Evolutionary conservation across 129 eudicot genomes (phyloP), one percentile per base, ranked within the genome.

Genomic region (Deinandra increscens): DNA sequence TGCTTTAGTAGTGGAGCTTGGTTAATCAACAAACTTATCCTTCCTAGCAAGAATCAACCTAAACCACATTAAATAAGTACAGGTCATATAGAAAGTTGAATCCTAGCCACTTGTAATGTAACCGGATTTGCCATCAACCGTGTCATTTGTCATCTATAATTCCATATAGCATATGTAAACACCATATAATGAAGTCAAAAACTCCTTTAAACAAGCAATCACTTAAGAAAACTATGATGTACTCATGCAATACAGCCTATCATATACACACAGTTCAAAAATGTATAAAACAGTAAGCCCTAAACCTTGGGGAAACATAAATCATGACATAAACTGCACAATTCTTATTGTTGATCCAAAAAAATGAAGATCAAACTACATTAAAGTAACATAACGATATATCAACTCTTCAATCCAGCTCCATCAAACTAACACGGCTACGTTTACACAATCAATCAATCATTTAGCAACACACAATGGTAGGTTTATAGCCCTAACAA

Each of bases 1-100:
- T 71, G 69, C 81, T 73, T 73, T 38, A 54, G 44, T 58, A 34
- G 41, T 49, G 66, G 22, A 12, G 10, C 48, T 71, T 44, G 5
- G 59, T 59, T 44, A 46, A 17, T 1, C 43, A 51, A 14, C 18
- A 10, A 38, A 19, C 19, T 61, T 75, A 62, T 56, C 19, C 46
- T 42, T 42, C 68, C 54, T 48, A 50, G 64, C 33, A 26, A 59
- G 48, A 22, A 38, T 50, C 42, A 19, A 62, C 36, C 73, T 69
- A 72, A 33, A 73, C 54, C 37, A 70, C 60, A 48, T 67, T 4
- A 31, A 46, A 23, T 23, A 66, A 6, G 15, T 5, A 19, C 19
- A 53, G 19, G 50, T 54, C 64, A 69, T 22, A 37, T 20, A 31
- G 4, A 3, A 36, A 36, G 39, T 1, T 36, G 7, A 69, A 69